Base-by-base conservation (phyloP, 495 filamentous ascomycete species). In the Talaromyces adpressus region DNA sequence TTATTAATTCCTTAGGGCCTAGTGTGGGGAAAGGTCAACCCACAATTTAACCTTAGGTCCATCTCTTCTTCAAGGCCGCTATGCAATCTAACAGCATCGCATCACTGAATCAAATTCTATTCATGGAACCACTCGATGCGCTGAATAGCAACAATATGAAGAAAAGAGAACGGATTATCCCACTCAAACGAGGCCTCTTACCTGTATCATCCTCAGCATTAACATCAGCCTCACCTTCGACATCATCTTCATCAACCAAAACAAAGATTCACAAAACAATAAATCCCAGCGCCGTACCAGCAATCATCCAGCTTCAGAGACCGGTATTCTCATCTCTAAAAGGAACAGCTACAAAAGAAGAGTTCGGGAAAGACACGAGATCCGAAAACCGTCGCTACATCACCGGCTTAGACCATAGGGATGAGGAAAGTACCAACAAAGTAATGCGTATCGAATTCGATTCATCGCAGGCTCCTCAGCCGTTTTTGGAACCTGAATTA, bases 401-500 rank as follows among this genome's bases (percentile, higher is more conserved):
- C 8, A 47, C 32, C n/a, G 5, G 5, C 22, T 18, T 47, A 29
- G 59, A 62, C 14, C 39, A 52, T 12, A 20, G 32, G 1, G 22
- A 20, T 16, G 14, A 23, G 3, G 14, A 34, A 8, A 20, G n/a
- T 32, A 56, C 47, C 9, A 8, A 30, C 34, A 23, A 45, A 7
- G 29, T 25, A 9, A 16, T 61, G 1, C 49, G 34, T 4, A 59
- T 62, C 27, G 68, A 68, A 59, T 65, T 68, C n/a, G 64, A 72
- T 62, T 70, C 72, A 2, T 65, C 64, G 30, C 34, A 23, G 29
- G 61, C 63, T 53, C 67, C 69, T 52, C 72, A 75, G 59, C 73
- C 69, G 34, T 74, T 75, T 49, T 62, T 75, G 25, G 70, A 75
- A 62, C 68, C 70, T 39, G 68, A 16, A 34, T 11, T 64, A 18